Evolutionary conservation across 2,329 filamentous ascomycete genomes (phyloP).

Genomic region (Sarocladium kiliense): DNA sequence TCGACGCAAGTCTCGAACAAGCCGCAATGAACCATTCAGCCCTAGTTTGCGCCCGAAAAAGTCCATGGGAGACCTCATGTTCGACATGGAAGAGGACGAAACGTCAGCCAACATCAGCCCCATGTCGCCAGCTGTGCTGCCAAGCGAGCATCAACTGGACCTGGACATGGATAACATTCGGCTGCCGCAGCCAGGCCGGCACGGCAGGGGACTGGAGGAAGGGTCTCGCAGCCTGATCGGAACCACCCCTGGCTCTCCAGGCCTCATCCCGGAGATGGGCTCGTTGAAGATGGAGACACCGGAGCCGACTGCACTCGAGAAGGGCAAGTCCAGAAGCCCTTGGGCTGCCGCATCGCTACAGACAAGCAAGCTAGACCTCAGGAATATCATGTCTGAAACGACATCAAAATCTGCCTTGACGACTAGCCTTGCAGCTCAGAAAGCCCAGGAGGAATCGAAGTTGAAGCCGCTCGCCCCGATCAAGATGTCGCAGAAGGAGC

Average conservation of each 20-base stretch:
- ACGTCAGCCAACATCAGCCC: conserved; percentile 11
- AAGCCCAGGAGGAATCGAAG: conserved; percentile 28
- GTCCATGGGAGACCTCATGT: conserved; percentile 75
- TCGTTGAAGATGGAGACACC: background rate
- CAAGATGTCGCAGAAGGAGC: conserved; percentile 87
- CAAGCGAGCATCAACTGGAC: conserved; percentile 14
- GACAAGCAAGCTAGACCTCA: conserved; percentile 64
- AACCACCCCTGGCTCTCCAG: background rate
- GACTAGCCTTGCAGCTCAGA: conserved; percentile 48
- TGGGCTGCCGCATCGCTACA: conserved; percentile 48
- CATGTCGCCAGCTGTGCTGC: conserved; percentile 13
- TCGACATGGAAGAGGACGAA: conserved; percentile 85
- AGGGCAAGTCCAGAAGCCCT: conserved; percentile 28
- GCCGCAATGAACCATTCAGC: conserved; percentile 53
- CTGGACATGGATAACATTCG: conserved; percentile 23
- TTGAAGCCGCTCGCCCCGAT: conserved; percentile 31
- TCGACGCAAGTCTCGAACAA: conserved; percentile 40
- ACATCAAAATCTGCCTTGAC: conserved; percentile 49
- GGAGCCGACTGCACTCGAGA: background rate
- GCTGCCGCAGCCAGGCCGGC: conserved; percentile 25
- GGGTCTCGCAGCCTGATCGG: background rate
- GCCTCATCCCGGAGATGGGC: conserved; percentile 10
- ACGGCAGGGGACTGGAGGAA: conserved; percentile 15
- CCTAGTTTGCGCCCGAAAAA: conserved; percentile 64
- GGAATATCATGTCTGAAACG: conserved; percentile 66